Evolutionary conservation across 345 rosid species (phyloP).

Genomic region (Eucalyptus erythrocorys): DNA sequence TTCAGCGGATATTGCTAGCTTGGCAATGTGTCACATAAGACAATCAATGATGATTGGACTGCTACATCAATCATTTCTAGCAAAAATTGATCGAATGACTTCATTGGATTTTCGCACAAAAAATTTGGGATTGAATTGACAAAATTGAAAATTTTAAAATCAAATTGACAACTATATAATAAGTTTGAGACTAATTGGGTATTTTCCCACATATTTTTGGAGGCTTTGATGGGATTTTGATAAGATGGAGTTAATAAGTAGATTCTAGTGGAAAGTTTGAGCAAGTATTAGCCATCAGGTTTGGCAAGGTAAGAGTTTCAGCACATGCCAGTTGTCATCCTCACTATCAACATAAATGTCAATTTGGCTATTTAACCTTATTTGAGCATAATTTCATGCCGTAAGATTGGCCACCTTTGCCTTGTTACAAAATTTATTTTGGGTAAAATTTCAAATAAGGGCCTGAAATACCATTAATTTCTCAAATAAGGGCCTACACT

Average conservation of each 20-base stretch:
- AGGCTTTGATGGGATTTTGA: background rate
- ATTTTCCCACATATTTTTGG: background rate
- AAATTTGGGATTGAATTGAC: too few relatives aligned
- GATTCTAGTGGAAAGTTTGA: background rate
- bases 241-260: background rate
- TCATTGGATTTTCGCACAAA: background rate
- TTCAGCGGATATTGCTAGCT: background rate
- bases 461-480: too few relatives aligned
- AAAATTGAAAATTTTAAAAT: too few relatives aligned
- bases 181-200: background rate
- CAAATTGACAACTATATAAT: too few relatives aligned
- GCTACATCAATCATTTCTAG: background rate
- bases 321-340: background rate
- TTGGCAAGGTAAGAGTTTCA: background rate
- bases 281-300: background rate
- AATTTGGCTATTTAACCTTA: background rate
- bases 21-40: background rate
- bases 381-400: background rate
- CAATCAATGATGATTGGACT: background rate
- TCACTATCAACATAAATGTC: background rate
- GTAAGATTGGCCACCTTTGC: background rate
- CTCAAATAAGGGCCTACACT: too few relatives aligned
- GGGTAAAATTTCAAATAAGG: too few relatives aligned
- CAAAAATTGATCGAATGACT: background rate
- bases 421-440: background rate